Evolutionary conservation across 805 yeast species (phyloP).

Genomic region (Suhomyces emberorum): DNA sequence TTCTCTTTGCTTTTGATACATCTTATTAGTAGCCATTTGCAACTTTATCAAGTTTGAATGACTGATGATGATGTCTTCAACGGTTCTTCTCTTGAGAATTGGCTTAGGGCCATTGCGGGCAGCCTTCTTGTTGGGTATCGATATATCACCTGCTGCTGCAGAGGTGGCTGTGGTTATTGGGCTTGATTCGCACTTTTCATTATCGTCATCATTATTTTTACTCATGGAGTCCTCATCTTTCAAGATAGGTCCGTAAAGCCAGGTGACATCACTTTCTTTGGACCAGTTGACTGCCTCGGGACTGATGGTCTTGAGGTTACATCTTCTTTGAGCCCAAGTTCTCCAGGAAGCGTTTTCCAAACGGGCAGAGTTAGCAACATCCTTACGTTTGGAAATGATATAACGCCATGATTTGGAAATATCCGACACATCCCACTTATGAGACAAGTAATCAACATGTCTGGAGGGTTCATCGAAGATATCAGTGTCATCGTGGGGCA

Average conservation of each 20-base stretch:
- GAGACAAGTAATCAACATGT: conserved; percentile 93
- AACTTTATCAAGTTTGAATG: conserved; percentile 48
- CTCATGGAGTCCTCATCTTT: conserved; percentile 34
- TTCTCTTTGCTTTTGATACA: conserved; percentile 32
- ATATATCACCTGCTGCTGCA: conserved; percentile 45
- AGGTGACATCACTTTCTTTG: conserved; percentile 94
- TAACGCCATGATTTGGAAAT: conserved; percentile 95
- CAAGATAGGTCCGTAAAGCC: conserved; percentile 92
- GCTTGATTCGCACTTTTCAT: conserved; percentile 5
- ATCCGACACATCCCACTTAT: conserved; percentile 93
- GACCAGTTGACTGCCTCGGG: conserved; percentile 89
- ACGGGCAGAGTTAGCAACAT: conserved; percentile 60
- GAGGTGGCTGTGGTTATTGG: conserved; percentile 34
- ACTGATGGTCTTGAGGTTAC: conserved; percentile 67
- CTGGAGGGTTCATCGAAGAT: conserved; percentile 75
- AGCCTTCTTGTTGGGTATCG: conserved; percentile 30
- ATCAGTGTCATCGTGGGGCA: conserved; percentile 84
- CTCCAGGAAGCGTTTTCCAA: conserved; percentile 89
- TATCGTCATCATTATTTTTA: conserved; percentile 4
- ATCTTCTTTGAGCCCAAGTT: conserved; percentile 85
- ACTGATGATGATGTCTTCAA: conserved; percentile 73
- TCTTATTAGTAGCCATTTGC: conserved; percentile 37
- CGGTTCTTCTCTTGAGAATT: conserved; percentile 81
- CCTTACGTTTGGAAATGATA: conserved; percentile 75
- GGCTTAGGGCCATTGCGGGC: conserved; percentile 56